Percentiles rank a stretch among this genome's conserved stretches.
phyloP scores from a whole-genome alignment of 371 early-diverging fungal genomes.

The Mortierella sp. region DNA sequence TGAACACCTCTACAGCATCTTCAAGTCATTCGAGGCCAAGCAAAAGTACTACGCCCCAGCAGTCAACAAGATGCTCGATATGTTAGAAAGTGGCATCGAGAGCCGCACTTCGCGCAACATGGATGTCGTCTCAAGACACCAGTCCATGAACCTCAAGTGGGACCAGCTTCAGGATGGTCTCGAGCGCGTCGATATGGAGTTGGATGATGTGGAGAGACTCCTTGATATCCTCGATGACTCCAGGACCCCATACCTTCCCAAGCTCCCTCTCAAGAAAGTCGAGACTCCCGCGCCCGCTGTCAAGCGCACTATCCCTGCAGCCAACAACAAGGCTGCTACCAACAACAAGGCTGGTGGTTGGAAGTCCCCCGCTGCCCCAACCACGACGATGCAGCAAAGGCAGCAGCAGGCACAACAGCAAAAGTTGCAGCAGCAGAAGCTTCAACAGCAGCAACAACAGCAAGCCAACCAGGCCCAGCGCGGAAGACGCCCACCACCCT shows the following conservation, averaged over 20 bases:
- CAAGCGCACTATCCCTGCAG: constrained; percentile 5
- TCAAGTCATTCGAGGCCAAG: constrained; percentile 75
- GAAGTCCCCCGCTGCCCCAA: constrained; percentile 27
- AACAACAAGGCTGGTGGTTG: constrained; percentile 32
- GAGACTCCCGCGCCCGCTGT: constrained; percentile 20
- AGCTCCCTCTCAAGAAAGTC: constrained; percentile 51
- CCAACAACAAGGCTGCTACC: constrained; percentile 28
- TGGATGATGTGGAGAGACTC: constrained; percentile 64
- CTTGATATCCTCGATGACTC: constrained; percentile 53
- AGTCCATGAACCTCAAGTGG: constrained; percentile 70
- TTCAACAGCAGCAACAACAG: constrained; percentile 18
- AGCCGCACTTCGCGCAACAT: constrained; percentile 66
- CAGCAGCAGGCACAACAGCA: constrained; percentile 25
- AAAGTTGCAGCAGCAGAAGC: constrained; percentile 10
- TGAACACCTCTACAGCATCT: constrained; percentile 66
- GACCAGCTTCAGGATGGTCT: constrained; percentile 63
- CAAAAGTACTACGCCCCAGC: constrained; percentile 74
- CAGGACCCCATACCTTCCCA: constrained; percentile 53
- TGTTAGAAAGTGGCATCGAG: constrained; percentile 71
- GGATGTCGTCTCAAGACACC: constrained; percentile 63
- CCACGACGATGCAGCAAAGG: constrained; percentile 17
- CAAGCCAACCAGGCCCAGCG: constrained; percentile 27
- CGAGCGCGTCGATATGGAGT: constrained; percentile 65
- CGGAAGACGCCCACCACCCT: constrained; percentile 32
- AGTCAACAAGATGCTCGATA: constrained; percentile 71